Conservation (phyloP, 2,329 filamentous ascomycete genomes). For the Fusarium avenaceum region DNA sequence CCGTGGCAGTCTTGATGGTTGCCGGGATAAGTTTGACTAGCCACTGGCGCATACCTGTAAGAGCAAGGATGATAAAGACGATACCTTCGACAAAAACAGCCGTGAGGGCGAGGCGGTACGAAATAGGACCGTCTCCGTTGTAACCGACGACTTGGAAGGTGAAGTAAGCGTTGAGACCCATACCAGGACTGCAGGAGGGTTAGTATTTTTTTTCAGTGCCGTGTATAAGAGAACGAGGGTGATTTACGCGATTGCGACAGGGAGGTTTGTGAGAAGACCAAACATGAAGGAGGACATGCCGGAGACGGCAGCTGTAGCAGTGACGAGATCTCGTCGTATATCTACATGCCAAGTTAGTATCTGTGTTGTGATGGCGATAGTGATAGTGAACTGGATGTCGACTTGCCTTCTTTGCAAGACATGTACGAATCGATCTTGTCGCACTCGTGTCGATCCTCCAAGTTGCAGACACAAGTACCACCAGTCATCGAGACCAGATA, state of each 20-base stretch:
- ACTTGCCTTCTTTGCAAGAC: conserved; percentile 62
- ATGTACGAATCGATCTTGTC: conserved; percentile 60
- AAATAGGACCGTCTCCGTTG: conserved; percentile 68
- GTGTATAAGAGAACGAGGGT: background rate
- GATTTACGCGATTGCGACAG: conserved; percentile 60
- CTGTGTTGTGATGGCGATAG: no score
- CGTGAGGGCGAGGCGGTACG: conserved; percentile 72
- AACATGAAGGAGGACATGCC: conserved; percentile 82
- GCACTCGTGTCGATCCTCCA: conserved; percentile 61
- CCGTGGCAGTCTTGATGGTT: conserved; percentile 75
- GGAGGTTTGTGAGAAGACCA: conserved; percentile 85
- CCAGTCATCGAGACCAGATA: conserved; percentile 81
- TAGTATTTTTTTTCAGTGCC: background rate
- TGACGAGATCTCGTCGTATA: conserved; percentile 82
- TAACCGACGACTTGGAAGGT: conserved; percentile 75
- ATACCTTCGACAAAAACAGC: conserved; percentile 75
- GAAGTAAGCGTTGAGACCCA: conserved; percentile 78
- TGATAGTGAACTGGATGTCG: accelerated
- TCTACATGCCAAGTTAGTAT: conserved; percentile 51
- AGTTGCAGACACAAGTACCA: conserved; percentile 78
- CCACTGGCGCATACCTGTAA: conserved; percentile 80
- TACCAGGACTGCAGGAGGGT: conserved; percentile 65
- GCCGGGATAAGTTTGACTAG: conserved; percentile 74
- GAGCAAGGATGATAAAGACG: conserved; percentile 73
- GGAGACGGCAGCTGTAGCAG: conserved; percentile 84